Evolutionary conservation across 2,329 filamentous ascomycete genomes (phyloP).

Genomic region (Colletotrichum spaethianum): DNA sequence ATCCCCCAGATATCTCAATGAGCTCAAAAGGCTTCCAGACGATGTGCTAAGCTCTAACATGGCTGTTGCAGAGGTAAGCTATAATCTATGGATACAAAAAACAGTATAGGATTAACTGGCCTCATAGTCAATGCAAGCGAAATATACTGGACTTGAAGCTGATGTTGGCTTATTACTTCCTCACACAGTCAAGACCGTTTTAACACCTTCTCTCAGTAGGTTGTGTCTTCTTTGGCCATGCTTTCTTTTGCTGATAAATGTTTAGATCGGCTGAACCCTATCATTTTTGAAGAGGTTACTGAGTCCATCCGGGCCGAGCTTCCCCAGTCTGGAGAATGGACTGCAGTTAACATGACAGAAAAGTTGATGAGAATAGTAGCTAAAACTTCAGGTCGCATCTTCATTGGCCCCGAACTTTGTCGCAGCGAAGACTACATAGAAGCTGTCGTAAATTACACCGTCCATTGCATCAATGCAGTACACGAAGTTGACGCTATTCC

Average conservation of each 20-base stretch:
- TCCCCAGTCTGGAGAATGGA: slow-evolving; percentile 56
- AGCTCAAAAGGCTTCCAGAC: slow-evolving; percentile 50
- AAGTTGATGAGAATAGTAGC: slow-evolving; percentile 62
- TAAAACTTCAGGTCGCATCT: slow-evolving; percentile 61
- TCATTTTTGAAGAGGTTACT: slow-evolving; percentile 55
- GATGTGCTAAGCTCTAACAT: slow-evolving; percentile 48
- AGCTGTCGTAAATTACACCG: too few relatives aligned
- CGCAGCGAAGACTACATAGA: too few relatives aligned
- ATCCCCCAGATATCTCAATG: slow-evolving; percentile 48
- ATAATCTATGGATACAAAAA: not conserved
- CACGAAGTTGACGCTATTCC: too few relatives aligned
- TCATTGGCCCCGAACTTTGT: slow-evolving; percentile 53
- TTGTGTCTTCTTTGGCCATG: too few relatives aligned
- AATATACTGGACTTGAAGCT: slow-evolving; percentile 50
- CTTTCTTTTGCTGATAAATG: too few relatives aligned
- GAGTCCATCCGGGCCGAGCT: slow-evolving; percentile 52
- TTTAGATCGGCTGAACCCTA: slow-evolving; percentile 52
- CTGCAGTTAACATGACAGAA: slow-evolving; percentile 54
- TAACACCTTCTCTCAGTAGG: slow-evolving; percentile 53
- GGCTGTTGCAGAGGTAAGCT: slow-evolving; percentile 30
- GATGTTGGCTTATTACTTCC: slow-evolving; percentile 43
- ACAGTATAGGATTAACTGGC: too few relatives aligned
- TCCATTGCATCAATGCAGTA: too few relatives aligned
- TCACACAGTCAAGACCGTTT: slow-evolving; percentile 48
- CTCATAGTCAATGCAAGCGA: slow-evolving; percentile 46